Base-by-base conservation (phyloP, 2,329 filamentous ascomycete genomes). In the Pseudogymnoascus sp. region DNA sequence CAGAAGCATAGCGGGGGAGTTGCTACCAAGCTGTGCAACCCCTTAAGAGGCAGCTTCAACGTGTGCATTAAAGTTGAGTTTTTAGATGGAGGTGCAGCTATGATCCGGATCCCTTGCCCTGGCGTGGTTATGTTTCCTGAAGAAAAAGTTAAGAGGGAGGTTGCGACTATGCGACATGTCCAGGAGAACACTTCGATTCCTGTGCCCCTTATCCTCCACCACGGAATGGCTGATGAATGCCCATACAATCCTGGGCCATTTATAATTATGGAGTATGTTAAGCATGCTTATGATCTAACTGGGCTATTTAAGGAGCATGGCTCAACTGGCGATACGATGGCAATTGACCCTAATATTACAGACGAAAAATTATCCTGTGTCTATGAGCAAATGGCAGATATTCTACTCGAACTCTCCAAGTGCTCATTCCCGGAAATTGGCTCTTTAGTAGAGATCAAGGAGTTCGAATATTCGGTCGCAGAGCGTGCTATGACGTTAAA, bases 181-280 rank as follows among this genome's bases (percentile, higher is more conserved):
- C 60, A 62, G 7, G 37, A 67, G 18, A 40, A 65, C n/a, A 69
- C 71, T 3, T 60, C 55, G 2, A 67, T 73, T 23, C 70, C 69
- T 5, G 66, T 72, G 12, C 66, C 71, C 2, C 60, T 59, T 3
- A 64, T 72, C 33, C 40, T 69, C 31, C 65, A 64, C 23, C 68
- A 63, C 40, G 69, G 70, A 18, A 58, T 55, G 59, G 16, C 59
- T 1, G 43, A 63, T 35, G 62, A 67, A 5, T 65, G 64, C 33
- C 67, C 63, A 16, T 23, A 23, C 16, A 67, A 65, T 1, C 62
- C 75, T 0, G 68, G 71, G 4, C 72, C 74, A 1, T 77, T 72
- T 52, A 76, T 76, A n/a, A 70, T 75, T 38, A 74, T 75, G 71
- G 68, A 71, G 16, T 75, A 70, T 16, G 65, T 71, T 35, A 66